Conservation (phyloP, 2,329 filamentous ascomycete species). For the Sporothrix pallida region DNA sequence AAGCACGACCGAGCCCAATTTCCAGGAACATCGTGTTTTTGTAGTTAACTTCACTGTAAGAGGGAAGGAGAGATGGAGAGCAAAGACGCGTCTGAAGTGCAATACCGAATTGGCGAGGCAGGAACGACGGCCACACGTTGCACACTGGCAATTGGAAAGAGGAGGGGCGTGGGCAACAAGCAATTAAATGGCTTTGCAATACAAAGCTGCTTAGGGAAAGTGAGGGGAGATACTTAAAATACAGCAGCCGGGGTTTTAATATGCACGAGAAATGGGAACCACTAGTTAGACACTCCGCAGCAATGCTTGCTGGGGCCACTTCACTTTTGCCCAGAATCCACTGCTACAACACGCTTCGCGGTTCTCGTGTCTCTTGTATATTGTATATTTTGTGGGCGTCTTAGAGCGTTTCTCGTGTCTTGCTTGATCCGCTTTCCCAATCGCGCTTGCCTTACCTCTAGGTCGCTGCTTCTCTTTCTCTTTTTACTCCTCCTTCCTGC, state of each 20-base stretch:
- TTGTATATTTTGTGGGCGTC: constrained; percentile 37
- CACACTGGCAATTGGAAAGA: background rate
- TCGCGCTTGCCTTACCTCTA: constrained; percentile 31
- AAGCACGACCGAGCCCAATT: constrained; percentile 20
- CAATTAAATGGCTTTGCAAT: background rate
- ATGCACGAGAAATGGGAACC: constrained; percentile 36
- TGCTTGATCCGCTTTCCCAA: constrained; percentile 30
- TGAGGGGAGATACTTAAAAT: constrained; percentile 13
- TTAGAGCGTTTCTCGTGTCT: constrained; percentile 36
- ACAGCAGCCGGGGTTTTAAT: constrained; percentile 24
- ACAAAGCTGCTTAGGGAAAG: constrained; percentile 9
- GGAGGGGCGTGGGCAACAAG: background rate
- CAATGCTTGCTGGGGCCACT: constrained; percentile 16
- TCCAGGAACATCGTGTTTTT: background rate
- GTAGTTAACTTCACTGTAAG: background rate
- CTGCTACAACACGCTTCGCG: constrained; percentile 39
- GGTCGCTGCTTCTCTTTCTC: constrained; percentile 16
- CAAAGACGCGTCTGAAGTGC: background rate
- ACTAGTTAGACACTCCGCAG: constrained; percentile 27
- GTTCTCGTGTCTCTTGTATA: constrained; percentile 36
- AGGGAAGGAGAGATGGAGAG: background rate
- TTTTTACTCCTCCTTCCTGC: constrained; percentile 16
- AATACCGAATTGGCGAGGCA: background rate
- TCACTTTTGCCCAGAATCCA: constrained; percentile 20
- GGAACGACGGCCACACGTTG: background rate